Evolutionary conservation across 2,329 filamentous ascomycete genomes (phyloP).

Genomic region (Aspergillus proliferans): DNA sequence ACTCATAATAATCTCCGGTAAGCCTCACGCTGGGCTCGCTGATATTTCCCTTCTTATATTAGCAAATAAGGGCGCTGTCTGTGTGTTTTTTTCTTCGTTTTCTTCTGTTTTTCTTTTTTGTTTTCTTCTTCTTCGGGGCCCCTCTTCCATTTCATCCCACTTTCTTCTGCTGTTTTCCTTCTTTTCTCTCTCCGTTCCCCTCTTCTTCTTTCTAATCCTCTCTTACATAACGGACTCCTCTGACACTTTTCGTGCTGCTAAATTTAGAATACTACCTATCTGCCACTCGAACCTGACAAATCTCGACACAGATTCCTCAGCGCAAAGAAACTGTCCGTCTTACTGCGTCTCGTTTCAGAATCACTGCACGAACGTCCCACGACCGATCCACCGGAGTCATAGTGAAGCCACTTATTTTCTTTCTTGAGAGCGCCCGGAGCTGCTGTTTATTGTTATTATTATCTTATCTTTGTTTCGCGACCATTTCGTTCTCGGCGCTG

Average conservation of each 20-base stretch:
- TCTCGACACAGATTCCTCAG: background rate
- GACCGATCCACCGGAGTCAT: background rate
- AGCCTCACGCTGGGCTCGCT: conserved; percentile 1
- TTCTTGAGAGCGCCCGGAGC: background rate
- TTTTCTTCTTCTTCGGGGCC: background rate
- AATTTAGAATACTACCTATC: conserved; percentile 27
- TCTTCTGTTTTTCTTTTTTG: background rate
- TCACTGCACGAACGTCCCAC: no score
- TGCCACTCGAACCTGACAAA: conserved; percentile 7
- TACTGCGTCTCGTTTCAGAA: no score
- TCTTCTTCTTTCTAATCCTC: background rate
- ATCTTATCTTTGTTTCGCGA: background rate
- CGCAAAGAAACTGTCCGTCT: background rate
- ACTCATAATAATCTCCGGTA: conserved; percentile 18
- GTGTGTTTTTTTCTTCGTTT: background rate
- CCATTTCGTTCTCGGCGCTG: background rate
- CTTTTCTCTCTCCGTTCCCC: conserved; percentile 2
- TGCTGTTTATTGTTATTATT: background rate
- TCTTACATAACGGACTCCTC: conserved; percentile 14
- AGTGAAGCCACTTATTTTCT: background rate
- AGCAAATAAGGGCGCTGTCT: no score
- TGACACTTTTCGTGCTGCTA: conserved; percentile 27
- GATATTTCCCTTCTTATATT: conserved; percentile 1
- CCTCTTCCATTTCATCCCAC: background rate
- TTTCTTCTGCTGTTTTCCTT: conserved; percentile 1